Percentiles rank a stretch among this genome's conserved stretches.
Evolutionary conservation across 106 monocot genomes (phyloP).

Genomic region (Phalaenopsis aphrodite): DNA sequence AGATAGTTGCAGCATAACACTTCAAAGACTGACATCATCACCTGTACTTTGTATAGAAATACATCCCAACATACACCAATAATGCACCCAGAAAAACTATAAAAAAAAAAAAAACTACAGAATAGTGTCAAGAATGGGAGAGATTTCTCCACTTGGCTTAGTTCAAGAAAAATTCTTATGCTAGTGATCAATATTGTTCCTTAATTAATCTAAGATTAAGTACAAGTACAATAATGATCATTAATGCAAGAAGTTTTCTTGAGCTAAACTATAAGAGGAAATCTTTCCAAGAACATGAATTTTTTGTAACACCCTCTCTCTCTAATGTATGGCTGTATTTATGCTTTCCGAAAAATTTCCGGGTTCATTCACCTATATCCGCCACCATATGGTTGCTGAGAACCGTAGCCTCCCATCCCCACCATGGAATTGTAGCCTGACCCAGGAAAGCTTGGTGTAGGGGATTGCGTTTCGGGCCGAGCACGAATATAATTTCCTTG

Average conservation of each 20-base stretch:
- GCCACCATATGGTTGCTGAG: conserved; percentile 51
- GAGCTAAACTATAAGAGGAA: neutral
- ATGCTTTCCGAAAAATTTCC: no score
- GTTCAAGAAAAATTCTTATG: neutral
- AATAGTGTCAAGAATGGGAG: neutral
- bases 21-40: neutral
- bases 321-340: no score
- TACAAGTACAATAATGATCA: neutral
- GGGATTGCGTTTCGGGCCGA: conserved; percentile 9
- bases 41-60: neutral
- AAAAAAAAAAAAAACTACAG: neutral
- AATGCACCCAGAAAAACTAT: neutral
- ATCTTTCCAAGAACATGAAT: neutral
- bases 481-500: conserved; percentile 16
- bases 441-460: conserved; percentile 18
- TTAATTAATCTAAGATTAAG: neutral
- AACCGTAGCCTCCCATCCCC: conserved; percentile 47
- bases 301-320: no score
- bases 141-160: neutral
- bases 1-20: neutral
- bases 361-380: conserved; percentile 32
- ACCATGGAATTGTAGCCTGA: conserved; percentile 41
- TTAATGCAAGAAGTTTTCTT: neutral
- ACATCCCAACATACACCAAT: neutral
- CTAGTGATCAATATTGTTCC: neutral